Percentiles rank a stretch among this genome's conserved stretches.
Evolutionary conservation across 2,329 filamentous ascomycete species (phyloP).

Genomic region (Xylaria polymorpha): DNA sequence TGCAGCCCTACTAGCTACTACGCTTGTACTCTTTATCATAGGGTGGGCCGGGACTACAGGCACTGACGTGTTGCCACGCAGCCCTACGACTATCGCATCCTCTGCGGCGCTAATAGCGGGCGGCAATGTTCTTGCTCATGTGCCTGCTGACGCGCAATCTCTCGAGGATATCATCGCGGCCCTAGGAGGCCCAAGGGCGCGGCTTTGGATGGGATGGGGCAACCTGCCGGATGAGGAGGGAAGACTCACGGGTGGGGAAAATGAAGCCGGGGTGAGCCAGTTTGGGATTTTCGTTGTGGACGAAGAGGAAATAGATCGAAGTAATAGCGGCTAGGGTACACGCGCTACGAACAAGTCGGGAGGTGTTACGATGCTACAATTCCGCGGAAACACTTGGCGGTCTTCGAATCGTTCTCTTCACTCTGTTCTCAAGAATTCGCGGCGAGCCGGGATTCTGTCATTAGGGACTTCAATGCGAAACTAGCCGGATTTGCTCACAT

Average conservation of each 20-base stretch:
- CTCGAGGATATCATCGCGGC: constrained; percentile 8
- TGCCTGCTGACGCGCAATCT: background rate
- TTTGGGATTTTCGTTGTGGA: constrained; percentile 26
- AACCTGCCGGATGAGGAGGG: constrained; percentile 23
- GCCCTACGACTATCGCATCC: constrained; percentile 32
- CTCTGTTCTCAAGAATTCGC: too few relatives aligned
- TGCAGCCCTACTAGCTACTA: constrained; percentile 12
- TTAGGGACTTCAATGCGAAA: too few relatives aligned
- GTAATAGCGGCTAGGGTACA: too few relatives aligned
- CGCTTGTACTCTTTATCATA: constrained; percentile 26
- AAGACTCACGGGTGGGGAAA: constrained; percentile 4
- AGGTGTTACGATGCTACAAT: too few relatives aligned
- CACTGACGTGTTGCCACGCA: constrained; percentile 28
- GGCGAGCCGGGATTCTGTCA: too few relatives aligned
- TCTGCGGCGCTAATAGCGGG: constrained; percentile 32
- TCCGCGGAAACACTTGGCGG: too few relatives aligned
- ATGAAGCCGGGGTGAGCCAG: constrained; percentile 15
- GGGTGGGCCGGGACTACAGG: too few relatives aligned
- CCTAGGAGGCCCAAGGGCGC: constrained; percentile 2
- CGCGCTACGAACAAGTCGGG: too few relatives aligned
- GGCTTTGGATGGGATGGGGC: constrained; percentile 35
- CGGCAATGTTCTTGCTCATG: constrained; percentile 28
- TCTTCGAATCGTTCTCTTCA: too few relatives aligned
- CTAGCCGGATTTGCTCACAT: too few relatives aligned
- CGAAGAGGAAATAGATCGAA: background rate